Conservation (phyloP, 2,329 filamentous ascomycete species). For the Fonsecaea monophora region DNA sequence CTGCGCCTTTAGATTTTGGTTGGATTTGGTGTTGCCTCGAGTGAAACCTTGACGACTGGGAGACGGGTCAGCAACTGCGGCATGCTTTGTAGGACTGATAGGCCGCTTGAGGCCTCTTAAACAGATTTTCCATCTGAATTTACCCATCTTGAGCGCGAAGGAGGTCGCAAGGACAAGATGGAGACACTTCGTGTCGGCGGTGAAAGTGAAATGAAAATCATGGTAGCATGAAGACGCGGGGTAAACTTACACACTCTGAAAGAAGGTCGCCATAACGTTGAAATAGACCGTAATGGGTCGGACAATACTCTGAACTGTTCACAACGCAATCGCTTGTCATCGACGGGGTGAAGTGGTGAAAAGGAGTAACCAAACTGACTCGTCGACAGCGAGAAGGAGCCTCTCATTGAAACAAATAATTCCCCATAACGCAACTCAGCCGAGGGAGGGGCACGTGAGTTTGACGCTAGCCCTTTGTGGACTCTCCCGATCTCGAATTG, state of each 20-base stretch:
- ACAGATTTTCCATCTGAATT: conserved; percentile 25
- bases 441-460: conserved; percentile 12
- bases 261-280: conserved; percentile 55
- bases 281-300: conserved; percentile 14
- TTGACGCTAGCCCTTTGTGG: conserved; percentile 19
- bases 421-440: conserved; percentile 25
- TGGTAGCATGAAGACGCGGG: conserved; percentile 15
- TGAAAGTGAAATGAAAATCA: conserved; percentile 18
- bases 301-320: conserved; percentile 11
- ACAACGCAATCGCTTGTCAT: conserved; percentile 17
- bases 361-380: conserved; percentile 28
- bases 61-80: conserved; percentile 39
- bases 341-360: conserved; percentile 15
- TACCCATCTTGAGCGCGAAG: conserved; percentile 19
- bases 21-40: conserved; percentile 54
- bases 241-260: conserved; percentile 55
- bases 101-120: conserved; percentile 33
- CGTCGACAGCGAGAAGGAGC: conserved; percentile 14
- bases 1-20: conserved; percentile 47
- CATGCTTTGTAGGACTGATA: conserved; percentile 34
- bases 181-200: conserved; percentile 17
- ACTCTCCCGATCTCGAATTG: neutral
- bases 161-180: conserved; percentile 20
- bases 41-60: conserved; percentile 58
- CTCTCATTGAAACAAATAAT: conserved; percentile 10